Percentiles rank a stretch among this genome's conserved stretches.
Conservation (phyloP, 2,329 filamentous ascomycete genomes). For the Phaeosphaeriaceae sp. region DNA sequence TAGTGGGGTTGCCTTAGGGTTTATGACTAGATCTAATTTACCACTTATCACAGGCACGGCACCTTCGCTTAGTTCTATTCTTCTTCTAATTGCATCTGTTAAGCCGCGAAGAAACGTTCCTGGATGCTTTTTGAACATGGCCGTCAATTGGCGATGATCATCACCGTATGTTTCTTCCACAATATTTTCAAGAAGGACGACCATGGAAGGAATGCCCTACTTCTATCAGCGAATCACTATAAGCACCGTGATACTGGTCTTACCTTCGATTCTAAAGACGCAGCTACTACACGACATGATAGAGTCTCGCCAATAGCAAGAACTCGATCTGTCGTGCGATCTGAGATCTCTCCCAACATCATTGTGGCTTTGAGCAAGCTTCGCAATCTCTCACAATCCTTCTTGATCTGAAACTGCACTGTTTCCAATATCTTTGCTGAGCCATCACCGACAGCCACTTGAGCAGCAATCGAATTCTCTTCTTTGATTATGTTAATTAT, state of each 20-base stretch:
- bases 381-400: constrained; percentile 76
- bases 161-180: constrained; percentile 58
- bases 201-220: constrained; percentile 9
- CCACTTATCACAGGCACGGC: constrained; percentile 61
- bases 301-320: constrained; percentile 17
- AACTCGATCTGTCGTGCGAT: constrained; percentile 13
- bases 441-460: constrained; percentile 61
- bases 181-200: constrained; percentile 7
- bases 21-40: background rate
- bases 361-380: constrained; percentile 68
- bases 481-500: constrained; percentile 72
- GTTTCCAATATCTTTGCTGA: constrained; percentile 69
- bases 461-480: constrained; percentile 73
- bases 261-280: constrained; percentile 11
- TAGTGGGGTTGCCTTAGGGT: background rate
- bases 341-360: constrained; percentile 15
- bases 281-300: constrained; percentile 13
- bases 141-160: constrained; percentile 41
- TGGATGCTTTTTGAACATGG: constrained; percentile 52
- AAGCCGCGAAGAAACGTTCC: constrained; percentile 7
- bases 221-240: background rate
- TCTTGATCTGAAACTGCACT: background rate
- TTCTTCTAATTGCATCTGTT: constrained; percentile 42
- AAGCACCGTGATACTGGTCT: background rate
- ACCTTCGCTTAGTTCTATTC: constrained; percentile 46